A percentile compares a stretch with the other conserved stretches of the same genome.
These are phyloP conservation scores for Yamadazyma songkhlaensis DNA, from an alignment of 1,139 yeast species.

Conservation along the genomic window DNA sequence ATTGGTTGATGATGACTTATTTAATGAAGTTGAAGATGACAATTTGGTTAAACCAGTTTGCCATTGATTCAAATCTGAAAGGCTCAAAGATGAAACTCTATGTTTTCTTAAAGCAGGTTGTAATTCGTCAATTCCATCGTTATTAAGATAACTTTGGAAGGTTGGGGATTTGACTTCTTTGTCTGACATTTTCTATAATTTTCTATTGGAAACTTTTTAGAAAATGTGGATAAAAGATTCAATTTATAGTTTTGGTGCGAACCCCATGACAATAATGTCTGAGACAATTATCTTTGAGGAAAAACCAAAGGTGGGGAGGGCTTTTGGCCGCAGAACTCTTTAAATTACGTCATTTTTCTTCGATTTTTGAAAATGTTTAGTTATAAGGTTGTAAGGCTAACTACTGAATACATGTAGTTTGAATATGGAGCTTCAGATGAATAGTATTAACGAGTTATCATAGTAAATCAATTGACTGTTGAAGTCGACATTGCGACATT, in stretches of 20 bases:
- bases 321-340: too few relatives aligned
- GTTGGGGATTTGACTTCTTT: slow-evolving; percentile 17
- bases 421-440: too few relatives aligned
- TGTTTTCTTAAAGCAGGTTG: slow-evolving; percentile 61
- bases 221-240: neutral
- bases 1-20: slow-evolving; percentile 38
- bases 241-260: slow-evolving; percentile 1
- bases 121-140: slow-evolving; percentile 67
- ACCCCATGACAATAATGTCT: neutral
- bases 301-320: too few relatives aligned
- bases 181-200: slow-evolving; percentile 1
- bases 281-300: too few relatives aligned
- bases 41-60: slow-evolving; percentile 52
- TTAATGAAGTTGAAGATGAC: slow-evolving; percentile 37
- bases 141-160: slow-evolving; percentile 58
- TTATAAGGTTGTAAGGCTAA: too few relatives aligned
- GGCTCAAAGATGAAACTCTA: slow-evolving; percentile 66
- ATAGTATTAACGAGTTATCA: too few relatives aligned
- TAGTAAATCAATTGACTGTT: too few relatives aligned
- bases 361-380: too few relatives aligned
- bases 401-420: too few relatives aligned
- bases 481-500: neutral
- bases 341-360: too few relatives aligned
- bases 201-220: neutral
- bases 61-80: slow-evolving; percentile 66